Percentiles rank a stretch among this genome's conserved stretches.
phyloP scores from a whole-genome alignment of 305 asterid species.

The Solanum hybrid region DNA sequence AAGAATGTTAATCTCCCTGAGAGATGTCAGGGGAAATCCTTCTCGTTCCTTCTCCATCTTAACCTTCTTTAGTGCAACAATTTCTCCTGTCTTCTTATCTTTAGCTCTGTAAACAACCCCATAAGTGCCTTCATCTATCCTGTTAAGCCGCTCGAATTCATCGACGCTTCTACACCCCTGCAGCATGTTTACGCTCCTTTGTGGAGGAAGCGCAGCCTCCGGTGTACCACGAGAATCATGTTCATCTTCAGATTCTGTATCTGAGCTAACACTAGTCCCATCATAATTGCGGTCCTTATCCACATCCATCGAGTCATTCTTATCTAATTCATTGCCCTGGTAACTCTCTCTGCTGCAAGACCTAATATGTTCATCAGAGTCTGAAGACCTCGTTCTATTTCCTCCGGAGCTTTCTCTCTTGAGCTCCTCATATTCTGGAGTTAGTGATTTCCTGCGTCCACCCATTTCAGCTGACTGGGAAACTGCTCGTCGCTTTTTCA shows the following conservation, averaged over 20 bases:
- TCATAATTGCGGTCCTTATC: conserved; percentile 32
- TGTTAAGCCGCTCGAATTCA: conserved; percentile 83
- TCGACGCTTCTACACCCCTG: conserved; percentile 89
- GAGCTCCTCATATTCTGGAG: conserved; percentile 50
- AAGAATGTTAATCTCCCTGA: conserved; percentile 83
- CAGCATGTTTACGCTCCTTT: conserved; percentile 82
- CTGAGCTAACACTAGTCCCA: conserved; percentile 37
- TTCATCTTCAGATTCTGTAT: conserved; percentile 53
- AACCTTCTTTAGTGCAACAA: conserved; percentile 92
- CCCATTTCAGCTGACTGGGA: conserved; percentile 33
- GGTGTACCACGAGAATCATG: conserved; percentile 34
- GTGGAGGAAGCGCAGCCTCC: conserved; percentile 35
- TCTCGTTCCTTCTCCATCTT: conserved; percentile 94
- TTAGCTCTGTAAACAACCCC: conserved; percentile 88
- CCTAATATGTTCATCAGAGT: conserved; percentile 47
- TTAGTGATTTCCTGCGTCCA: conserved; percentile 25
- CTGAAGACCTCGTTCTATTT: conserved; percentile 33
- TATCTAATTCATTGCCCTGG: conserved; percentile 24
- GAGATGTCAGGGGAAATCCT: conserved; percentile 85
- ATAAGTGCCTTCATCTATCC: conserved; percentile 91
- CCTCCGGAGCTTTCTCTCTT: conserved; percentile 42
- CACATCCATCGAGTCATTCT: conserved; percentile 38
- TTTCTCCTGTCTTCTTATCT: conserved; percentile 77
- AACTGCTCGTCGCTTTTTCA: conserved; percentile 23
- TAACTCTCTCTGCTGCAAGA: conserved; percentile 62